Base-by-base conservation (phyloP, 768 basidiomycete species). In the Mycena indigotica region DNA sequence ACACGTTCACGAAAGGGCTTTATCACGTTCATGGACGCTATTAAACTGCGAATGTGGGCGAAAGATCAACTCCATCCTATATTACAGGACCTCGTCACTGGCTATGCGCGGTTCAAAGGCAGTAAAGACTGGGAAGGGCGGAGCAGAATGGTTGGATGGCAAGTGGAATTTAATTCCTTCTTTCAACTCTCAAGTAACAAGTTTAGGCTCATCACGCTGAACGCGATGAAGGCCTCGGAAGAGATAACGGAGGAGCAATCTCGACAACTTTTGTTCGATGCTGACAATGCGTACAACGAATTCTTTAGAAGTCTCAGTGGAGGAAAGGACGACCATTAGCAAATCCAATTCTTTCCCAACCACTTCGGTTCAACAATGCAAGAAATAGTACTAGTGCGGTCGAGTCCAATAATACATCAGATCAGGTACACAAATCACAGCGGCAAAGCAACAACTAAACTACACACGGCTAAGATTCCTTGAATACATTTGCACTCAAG, bases 1-100 rank as follows among this genome's bases (percentile, higher is more conserved):
- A 10, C 28, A 1, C 35, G 21, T n/a, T 19, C 38, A 10, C 16
- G 13, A 5, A 65, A 98, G 94, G 90, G 87, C 70, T 99, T 98
- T 61, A 98, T 99, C 63, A 98, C 96, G 0, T 95, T 98, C 63
- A 97, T 98, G 93, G 97, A 99, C 65, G 96, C 95, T 1, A 80
- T 98, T 25, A 95, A 95, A 68, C 79, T 98, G 50, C 86, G 89
- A 10, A 76, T 98, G 65, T 84, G 94, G n/a, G 96, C 97, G 3
- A 99, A 98, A 70, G 97, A 98, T 67, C 94, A 97, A 66, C 79
- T 99, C 2, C 95, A 98, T 70, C 95, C 95, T 0, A 85, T 97
- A 58, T 70, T 98, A 41, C 93, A 96, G 62, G 97, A 96, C 64
- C 84, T 99, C n/a, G 93, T 98, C 63, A 91, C 90, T 1, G 88